These are phyloP conservation scores for Marchantia polymorpha DNA, from an alignment of 225 moss, liverwort and hornwort species.

Conservation along the genomic window DNA sequence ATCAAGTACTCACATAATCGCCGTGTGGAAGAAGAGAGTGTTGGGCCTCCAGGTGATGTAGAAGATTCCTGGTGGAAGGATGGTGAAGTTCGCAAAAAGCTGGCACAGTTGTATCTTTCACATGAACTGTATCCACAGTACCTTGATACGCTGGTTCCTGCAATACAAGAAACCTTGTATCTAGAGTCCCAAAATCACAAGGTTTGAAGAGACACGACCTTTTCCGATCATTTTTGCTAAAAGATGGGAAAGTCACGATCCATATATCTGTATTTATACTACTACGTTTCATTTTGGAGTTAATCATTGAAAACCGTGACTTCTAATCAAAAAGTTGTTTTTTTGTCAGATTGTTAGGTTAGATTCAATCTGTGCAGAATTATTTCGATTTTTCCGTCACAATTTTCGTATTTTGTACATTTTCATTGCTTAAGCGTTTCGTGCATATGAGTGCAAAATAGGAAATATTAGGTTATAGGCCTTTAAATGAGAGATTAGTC, in stretches of 20 bases:
- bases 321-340: no score
- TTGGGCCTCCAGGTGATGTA: conserved; percentile 22
- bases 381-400: background rate
- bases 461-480: background rate
- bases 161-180: conserved; percentile 76
- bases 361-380: background rate
- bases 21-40: conserved; percentile 2
- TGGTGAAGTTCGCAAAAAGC: conserved; percentile 68
- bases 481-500: background rate
- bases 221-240: background rate
- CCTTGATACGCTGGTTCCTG: conserved; percentile 78
- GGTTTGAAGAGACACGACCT: conserved; percentile 21
- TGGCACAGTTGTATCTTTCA: conserved; percentile 70
- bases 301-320: no score
- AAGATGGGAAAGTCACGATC: background rate
- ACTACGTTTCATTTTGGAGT: no score
- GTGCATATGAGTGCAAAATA: background rate
- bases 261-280: no score
- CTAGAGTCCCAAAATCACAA: conserved; percentile 75
- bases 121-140: conserved; percentile 57
- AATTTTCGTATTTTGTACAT: background rate
- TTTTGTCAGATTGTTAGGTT: background rate
- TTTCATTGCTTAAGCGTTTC: background rate
- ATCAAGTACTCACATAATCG: background rate
- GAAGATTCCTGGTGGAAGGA: conserved; percentile 85